phyloP scores from a whole-genome alignment of 768 basidiomycete genomes.

The Amanita brunnescens region DNA sequence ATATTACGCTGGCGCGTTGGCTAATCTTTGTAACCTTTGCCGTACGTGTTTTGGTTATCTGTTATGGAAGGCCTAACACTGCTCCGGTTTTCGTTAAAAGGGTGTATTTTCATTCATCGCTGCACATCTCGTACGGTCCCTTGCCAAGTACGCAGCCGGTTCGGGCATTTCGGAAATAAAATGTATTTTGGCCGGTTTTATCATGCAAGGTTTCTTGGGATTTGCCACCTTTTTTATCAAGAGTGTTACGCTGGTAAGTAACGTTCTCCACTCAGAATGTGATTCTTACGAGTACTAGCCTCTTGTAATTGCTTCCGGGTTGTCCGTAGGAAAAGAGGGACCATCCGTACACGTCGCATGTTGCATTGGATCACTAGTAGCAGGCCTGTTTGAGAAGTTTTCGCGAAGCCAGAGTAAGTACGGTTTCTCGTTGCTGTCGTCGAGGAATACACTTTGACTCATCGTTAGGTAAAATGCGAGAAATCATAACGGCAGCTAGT shows the following conservation, averaged over 20 bases:
- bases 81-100: slow-evolving; percentile 30
- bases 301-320: slow-evolving; percentile 90
- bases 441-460: slow-evolving; percentile 11
- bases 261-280: neutral
- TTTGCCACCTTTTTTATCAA: slow-evolving; percentile 90
- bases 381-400: slow-evolving; percentile 73
- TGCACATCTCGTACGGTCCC: slow-evolving; percentile 77
- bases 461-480: slow-evolving; percentile 64
- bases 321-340: slow-evolving; percentile 97
- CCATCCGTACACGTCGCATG: slow-evolving; percentile 98
- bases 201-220: slow-evolving; percentile 93
- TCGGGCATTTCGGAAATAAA: slow-evolving; percentile 99
- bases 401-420: slow-evolving; percentile 77
- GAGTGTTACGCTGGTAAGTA: slow-evolving; percentile 80
- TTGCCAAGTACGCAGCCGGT: slow-evolving; percentile 94
- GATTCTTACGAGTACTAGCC: slow-evolving; percentile 46
- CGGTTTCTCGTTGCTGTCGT: neutral
- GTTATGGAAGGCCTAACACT: neutral
- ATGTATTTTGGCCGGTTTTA: slow-evolving; percentile 92
- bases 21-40: slow-evolving; percentile 83
- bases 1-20: slow-evolving; percentile 65
- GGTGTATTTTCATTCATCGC: slow-evolving; percentile 76
- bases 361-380: slow-evolving; percentile 87
- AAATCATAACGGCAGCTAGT: slow-evolving; percentile 90
- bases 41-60: slow-evolving; percentile 37